A percentile compares a stretch with the other conserved stretches of the same genome.
Evolutionary conservation across 2,329 filamentous ascomycete genomes (phyloP).

Genomic region (Colletotrichum orbiculare): DNA sequence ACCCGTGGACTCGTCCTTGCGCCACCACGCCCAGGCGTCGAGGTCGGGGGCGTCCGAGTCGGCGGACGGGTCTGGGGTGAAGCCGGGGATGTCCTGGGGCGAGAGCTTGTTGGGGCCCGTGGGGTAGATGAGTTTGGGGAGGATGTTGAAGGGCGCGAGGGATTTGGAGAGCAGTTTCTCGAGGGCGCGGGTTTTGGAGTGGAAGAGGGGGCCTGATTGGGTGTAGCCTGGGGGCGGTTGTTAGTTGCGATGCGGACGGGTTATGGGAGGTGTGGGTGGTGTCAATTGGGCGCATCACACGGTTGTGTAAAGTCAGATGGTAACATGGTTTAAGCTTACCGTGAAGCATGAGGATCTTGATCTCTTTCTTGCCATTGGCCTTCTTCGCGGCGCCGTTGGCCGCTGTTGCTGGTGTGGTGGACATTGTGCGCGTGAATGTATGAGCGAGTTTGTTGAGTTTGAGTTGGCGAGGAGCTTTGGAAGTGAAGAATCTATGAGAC

Average conservation of each 20-base stretch:
- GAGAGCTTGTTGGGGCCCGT: constrained; percentile 74
- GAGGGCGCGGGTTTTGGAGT: constrained; percentile 86
- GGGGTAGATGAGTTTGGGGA: constrained; percentile 71
- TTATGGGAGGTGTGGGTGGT: background rate
- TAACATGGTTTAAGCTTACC: constrained; percentile 54
- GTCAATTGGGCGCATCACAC: background rate
- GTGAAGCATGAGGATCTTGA: constrained; percentile 83
- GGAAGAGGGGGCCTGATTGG: constrained; percentile 87
- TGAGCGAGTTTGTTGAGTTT: background rate
- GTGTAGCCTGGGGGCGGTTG: constrained; percentile 74
- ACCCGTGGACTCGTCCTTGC: constrained; percentile 72
- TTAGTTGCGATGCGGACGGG: constrained; percentile 3
- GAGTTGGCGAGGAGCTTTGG: background rate
- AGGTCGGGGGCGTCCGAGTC: constrained; percentile 52
- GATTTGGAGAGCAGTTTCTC: constrained; percentile 83
- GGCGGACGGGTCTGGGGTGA: constrained; percentile 49
- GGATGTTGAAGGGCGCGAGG: constrained; percentile 69
- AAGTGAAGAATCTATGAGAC: background rate
- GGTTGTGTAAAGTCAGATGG: background rate
- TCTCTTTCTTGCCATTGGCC: constrained; percentile 56
- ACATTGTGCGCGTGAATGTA: constrained; percentile 18
- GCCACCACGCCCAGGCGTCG: constrained; percentile 86
- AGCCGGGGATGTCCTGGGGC: constrained; percentile 77
- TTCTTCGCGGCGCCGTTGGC: constrained; percentile 42
- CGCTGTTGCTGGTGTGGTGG: constrained; percentile 16